Percentiles rank a stretch among this genome's conserved stretches.
These are phyloP conservation scores for Mucor velutinosus DNA, from an alignment of 371 early-diverging fungal species.

Conservation along the genomic window DNA sequence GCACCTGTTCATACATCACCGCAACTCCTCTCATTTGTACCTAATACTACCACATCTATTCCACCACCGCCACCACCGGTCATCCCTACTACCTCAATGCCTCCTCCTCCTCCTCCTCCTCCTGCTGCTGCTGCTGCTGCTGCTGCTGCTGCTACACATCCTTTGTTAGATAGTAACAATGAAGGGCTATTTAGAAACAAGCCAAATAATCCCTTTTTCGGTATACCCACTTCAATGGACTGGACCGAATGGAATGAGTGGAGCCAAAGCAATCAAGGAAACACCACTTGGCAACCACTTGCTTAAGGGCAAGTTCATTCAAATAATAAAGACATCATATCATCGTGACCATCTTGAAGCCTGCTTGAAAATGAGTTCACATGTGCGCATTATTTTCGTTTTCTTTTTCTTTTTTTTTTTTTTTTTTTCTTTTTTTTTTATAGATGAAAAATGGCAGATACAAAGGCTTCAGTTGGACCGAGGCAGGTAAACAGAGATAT, in stretches of 20 bases:
- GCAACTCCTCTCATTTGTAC: conserved; percentile 3
- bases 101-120: too few relatives aligned
- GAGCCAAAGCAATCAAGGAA: conserved; percentile 37
- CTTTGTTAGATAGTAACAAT: conserved; percentile 12
- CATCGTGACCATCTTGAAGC: not conserved
- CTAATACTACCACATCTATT: not conserved
- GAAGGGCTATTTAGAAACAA: conserved; percentile 40
- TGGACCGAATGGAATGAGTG: conserved; percentile 53
- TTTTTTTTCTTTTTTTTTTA: not conserved
- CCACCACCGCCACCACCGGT: conserved; percentile 7
- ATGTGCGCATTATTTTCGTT: not conserved
- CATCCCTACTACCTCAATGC: not conserved
- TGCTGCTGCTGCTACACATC: not conserved
- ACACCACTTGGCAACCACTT: conserved; percentile 21
- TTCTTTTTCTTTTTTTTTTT: not conserved
- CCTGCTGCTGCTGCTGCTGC: too few relatives aligned
- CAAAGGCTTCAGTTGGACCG: conserved; percentile 1
- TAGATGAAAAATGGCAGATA: conserved; percentile 14
- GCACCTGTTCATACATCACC: not conserved
- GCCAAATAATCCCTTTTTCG: conserved; percentile 50
- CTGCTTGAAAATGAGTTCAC: not conserved
- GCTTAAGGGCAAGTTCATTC: not conserved
- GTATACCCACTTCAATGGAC: conserved; percentile 47
- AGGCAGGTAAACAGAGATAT: conserved; percentile 10
- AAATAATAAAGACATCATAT: not conserved